These are phyloP conservation scores for Exophiala lecanii-corni DNA, from an alignment of 2,329 filamentous ascomycete species.

Conservation along the genomic window DNA sequence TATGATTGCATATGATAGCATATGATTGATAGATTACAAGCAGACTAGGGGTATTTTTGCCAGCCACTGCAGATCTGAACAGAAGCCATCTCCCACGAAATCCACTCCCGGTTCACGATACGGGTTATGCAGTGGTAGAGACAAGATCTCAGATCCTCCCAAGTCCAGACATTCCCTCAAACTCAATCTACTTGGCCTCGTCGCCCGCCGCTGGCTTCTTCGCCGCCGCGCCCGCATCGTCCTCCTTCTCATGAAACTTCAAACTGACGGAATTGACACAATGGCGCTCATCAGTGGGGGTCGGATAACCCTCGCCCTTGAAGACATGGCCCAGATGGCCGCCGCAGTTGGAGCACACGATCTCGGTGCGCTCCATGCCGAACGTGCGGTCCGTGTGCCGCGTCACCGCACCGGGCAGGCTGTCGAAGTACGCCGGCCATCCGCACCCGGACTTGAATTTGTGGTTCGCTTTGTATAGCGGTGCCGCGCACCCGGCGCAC, in stretches of 20 bases:
- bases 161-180: too few relatives aligned
- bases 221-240: too few relatives aligned
- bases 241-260: constrained; percentile 65
- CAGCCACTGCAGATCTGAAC: too few relatives aligned
- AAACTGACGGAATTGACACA: constrained; percentile 93
- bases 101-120: too few relatives aligned
- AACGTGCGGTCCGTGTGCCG: constrained; percentile 71
- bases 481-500: constrained; percentile 79
- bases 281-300: constrained; percentile 91
- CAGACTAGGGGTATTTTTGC: too few relatives aligned
- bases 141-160: too few relatives aligned
- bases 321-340: constrained; percentile 90
- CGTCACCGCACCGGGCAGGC: constrained; percentile 82
- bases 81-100: too few relatives aligned
- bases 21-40: too few relatives aligned
- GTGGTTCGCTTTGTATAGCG: constrained; percentile 86
- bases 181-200: neutral
- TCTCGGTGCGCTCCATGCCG: constrained; percentile 86
- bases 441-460: constrained; percentile 97
- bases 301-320: constrained; percentile 77
- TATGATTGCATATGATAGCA: too few relatives aligned
- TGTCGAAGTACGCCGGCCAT: constrained; percentile 98
- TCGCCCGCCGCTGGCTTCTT: neutral
- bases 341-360: constrained; percentile 90
- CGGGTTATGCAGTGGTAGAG: too few relatives aligned